Conservation (phyloP, 2,329 filamentous ascomycete genomes). For the Penicillium sp. region DNA sequence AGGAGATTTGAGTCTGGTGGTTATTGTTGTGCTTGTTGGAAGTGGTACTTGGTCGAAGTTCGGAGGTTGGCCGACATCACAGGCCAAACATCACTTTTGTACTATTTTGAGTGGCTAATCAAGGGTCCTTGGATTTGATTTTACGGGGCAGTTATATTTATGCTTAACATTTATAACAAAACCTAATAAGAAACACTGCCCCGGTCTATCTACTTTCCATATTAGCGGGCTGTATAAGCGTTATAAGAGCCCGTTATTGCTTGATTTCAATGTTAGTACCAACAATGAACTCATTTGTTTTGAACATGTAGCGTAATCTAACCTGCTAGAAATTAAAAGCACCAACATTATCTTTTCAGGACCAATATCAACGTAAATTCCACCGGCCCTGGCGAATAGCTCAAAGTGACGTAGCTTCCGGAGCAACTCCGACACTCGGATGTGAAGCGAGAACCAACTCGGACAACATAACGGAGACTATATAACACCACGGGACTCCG, state of each 20-base stretch:
- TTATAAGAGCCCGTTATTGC: not conserved
- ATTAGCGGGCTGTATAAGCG: not conserved
- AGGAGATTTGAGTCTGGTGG: not conserved
- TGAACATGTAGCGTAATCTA: not conserved
- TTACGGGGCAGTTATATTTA: not conserved
- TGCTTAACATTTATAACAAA: not conserved
- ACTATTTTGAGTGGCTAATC: not conserved
- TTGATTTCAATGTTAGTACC: not conserved
- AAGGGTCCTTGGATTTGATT: not conserved
- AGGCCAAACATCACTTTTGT: not conserved
- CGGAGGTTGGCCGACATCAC: not conserved
- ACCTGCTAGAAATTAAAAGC: not conserved
- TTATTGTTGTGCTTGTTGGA: not conserved
- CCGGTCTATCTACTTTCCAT: not conserved
- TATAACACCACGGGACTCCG: not conserved
- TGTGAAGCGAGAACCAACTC: not conserved
- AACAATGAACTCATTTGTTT: not conserved
- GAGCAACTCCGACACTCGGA: conserved; percentile 9
- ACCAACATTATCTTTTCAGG: not conserved
- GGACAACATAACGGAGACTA: not conserved
- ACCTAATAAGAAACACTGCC: not conserved
- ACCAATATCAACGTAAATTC: not conserved
- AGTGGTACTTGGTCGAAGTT: not conserved
- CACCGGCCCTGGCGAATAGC: not conserved
- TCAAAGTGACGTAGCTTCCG: conserved; percentile 4